Percentiles rank a stretch among this genome's conserved stretches.
phyloP scores from a whole-genome alignment of 805 yeast genomes.

The Dipodascus albidus region DNA sequence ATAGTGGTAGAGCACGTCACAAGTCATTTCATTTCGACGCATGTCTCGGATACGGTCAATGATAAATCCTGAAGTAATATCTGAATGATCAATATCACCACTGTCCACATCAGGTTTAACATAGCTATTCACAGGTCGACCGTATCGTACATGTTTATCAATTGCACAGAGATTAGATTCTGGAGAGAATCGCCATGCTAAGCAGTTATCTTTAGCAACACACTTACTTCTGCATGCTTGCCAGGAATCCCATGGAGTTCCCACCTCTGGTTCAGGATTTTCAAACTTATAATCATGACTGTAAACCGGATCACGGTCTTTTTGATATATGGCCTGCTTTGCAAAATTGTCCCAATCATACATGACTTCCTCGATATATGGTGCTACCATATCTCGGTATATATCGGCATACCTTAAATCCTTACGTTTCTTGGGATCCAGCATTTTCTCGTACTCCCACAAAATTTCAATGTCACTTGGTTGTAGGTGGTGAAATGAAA shows the following conservation, averaged over 20 bases:
- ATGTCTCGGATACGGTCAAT: conserved; percentile 22
- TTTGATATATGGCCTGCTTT: neutral
- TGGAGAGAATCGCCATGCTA: conserved; percentile 6
- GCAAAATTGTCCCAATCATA: conserved; percentile 14
- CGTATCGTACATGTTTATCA: conserved; percentile 4
- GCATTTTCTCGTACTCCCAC: conserved; percentile 18
- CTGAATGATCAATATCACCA: neutral
- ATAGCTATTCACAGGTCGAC: conserved; percentile 6
- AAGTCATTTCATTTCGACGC: conserved; percentile 13
- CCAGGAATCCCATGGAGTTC: conserved; percentile 8
- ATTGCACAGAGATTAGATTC: neutral
- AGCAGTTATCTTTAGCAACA: conserved; percentile 4
- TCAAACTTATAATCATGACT: conserved; percentile 1
- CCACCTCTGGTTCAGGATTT: conserved; percentile 8
- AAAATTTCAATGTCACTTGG: conserved; percentile 21
- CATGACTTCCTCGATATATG: conserved; percentile 9
- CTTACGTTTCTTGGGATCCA: neutral
- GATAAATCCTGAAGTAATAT: conserved; percentile 22
- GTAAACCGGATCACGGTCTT: neutral
- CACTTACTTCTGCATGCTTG: conserved; percentile 11
- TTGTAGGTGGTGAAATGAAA: conserved; percentile 24
- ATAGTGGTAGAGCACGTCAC: conserved; percentile 13
- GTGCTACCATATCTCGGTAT: conserved; percentile 13
- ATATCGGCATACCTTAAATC: conserved; percentile 12
- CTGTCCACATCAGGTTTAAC: conserved; percentile 6